Conservation (phyloP, 2,329 filamentous ascomycete species). For the Aquanectria penicillioides region DNA sequence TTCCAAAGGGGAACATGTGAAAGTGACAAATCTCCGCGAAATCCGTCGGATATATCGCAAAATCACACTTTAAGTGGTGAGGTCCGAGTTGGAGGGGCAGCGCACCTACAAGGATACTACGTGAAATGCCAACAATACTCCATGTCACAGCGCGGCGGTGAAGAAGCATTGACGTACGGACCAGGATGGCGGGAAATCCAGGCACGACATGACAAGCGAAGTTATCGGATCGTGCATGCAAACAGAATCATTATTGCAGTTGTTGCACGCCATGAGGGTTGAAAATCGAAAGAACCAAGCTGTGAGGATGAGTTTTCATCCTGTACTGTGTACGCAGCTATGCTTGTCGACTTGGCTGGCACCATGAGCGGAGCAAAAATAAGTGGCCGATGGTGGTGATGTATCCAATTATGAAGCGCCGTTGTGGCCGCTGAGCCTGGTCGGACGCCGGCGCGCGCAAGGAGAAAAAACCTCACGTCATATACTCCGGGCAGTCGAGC, state of each 20-base stretch:
- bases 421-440: not conserved
- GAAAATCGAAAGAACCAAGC: constrained; percentile 15
- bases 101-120: not conserved
- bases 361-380: constrained; percentile 11
- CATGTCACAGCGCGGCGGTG: constrained; percentile 9
- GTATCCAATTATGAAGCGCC: constrained; percentile 25
- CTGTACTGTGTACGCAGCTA: constrained; percentile 4
- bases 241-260: constrained; percentile 15
- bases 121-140: not conserved
- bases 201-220: not conserved
- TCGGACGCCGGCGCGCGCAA: constrained; percentile 1
- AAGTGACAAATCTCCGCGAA: not conserved
- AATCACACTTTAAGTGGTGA: not conserved
- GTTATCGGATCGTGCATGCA: constrained; percentile 8
- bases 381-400: constrained; percentile 19
- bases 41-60: not conserved
- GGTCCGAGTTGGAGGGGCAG: not conserved
- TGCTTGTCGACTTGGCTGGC: not conserved
- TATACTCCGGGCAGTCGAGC: constrained; percentile 25
- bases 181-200: not conserved
- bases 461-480: constrained; percentile 38
- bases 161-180: not conserved
- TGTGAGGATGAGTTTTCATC: constrained; percentile 6
- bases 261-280: constrained; percentile 15
- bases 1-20: constrained; percentile 1